Evolutionary conservation across 2,329 filamentous ascomycete genomes (phyloP).

Genomic region (Paecilomyces sp.): DNA sequence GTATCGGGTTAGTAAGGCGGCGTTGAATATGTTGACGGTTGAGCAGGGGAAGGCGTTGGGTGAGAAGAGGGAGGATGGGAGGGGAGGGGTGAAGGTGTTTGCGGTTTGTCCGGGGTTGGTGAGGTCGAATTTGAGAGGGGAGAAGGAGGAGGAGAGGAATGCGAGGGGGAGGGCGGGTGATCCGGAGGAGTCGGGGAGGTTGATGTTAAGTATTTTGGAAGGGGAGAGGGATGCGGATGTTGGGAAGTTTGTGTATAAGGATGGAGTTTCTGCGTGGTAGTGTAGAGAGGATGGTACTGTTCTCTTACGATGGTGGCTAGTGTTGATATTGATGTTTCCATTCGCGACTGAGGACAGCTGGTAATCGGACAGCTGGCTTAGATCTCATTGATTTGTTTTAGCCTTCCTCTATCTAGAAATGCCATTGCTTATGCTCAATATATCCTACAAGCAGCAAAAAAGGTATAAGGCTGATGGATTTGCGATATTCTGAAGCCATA

Average conservation of each 20-base stretch:
- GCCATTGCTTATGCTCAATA: too few species aligned
- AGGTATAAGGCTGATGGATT: too few species aligned
- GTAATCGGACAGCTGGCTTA: too few species aligned
- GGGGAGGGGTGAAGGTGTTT: conserved; percentile 3
- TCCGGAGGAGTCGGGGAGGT: conserved; percentile 1
- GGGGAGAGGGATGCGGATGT: conserved; percentile 5
- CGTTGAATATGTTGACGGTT: conserved; percentile 6
- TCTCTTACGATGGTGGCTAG: too few species aligned
- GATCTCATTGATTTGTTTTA: too few species aligned
- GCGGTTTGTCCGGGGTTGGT: conserved; percentile 5
- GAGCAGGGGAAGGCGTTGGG: neutral
- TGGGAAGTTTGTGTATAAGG: neutral
- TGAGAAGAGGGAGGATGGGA: neutral
- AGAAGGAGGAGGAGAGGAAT: neutral
- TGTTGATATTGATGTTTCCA: neutral
- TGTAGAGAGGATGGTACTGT: neutral
- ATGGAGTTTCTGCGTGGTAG: neutral
- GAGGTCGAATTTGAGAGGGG: conserved; percentile 4
- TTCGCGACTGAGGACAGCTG: neutral
- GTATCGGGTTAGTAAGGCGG: conserved; percentile 5
- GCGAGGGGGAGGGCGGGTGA: conserved; percentile 3
- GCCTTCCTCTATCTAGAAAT: too few species aligned
- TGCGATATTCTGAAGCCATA: too few species aligned
- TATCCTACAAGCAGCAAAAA: too few species aligned
- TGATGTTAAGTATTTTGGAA: neutral